Conservation (phyloP, 345 rosid genomes). For the Leavenworthia alabamica region DNA sequence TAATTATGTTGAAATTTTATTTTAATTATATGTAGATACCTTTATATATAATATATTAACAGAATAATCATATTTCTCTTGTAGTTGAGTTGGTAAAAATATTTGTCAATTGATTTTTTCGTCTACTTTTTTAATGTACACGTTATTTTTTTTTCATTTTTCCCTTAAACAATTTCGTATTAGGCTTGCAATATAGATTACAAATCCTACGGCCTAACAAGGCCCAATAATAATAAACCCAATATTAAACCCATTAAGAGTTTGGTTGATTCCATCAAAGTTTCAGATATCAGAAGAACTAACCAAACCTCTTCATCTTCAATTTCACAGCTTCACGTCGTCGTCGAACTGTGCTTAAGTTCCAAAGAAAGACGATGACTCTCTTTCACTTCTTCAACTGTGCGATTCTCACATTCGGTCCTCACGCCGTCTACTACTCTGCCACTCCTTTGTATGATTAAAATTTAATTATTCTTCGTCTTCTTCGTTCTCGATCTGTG, state of each 20-base stretch:
- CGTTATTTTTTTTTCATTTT: too few species aligned
- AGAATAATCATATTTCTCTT: too few species aligned
- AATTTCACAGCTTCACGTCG: not conserved
- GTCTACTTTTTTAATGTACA: too few species aligned
- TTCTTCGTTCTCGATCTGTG: conserved; percentile 9
- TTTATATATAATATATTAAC: too few species aligned
- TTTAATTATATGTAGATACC: too few species aligned
- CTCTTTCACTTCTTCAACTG: conserved; percentile 97
- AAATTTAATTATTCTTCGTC: not conserved
- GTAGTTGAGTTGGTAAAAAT: too few species aligned
- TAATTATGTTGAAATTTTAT: too few species aligned
- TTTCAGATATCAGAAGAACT: conserved; percentile 1
- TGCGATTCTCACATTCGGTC: conserved; percentile 94
- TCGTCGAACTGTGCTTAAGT: conserved; percentile 1
- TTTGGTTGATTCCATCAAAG: not conserved
- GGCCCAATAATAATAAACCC: not conserved
- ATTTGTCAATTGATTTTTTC: too few species aligned
- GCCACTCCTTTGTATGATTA: conserved; percentile 76
- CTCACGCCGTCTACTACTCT: conserved; percentile 98
- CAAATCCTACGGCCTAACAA: not conserved
- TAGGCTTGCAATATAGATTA: not conserved
- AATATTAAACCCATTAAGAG: not conserved
- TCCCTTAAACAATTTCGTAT: too few species aligned
- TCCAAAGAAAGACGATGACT: conserved; percentile 46
- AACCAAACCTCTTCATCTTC: not conserved